Evolutionary conservation across 1,139 yeast species (phyloP).

Genomic region (Pneumocystis jirovecii): DNA sequence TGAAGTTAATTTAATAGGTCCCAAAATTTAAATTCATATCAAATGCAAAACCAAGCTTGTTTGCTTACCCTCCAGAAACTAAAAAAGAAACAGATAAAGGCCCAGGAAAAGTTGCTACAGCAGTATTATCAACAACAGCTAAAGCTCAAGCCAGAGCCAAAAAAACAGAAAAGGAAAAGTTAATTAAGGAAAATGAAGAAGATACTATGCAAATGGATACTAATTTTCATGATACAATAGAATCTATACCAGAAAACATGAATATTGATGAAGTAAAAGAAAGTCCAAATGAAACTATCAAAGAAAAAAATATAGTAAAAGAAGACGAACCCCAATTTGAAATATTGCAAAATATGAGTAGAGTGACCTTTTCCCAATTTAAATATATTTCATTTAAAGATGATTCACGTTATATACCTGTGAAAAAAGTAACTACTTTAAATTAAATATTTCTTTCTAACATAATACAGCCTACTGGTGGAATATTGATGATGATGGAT

Average conservation of each 20-base stretch:
- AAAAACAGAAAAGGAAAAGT: conserved; percentile 46
- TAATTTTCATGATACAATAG: conserved; percentile 12
- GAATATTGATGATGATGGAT: conserved; percentile 69
- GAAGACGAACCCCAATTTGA: conserved; percentile 20
- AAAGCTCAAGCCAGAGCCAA: conserved; percentile 86
- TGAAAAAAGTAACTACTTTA: conserved; percentile 34
- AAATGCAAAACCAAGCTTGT: conserved; percentile 62
- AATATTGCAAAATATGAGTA: conserved; percentile 55
- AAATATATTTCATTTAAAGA: conserved; percentile 65
- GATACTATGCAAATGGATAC: conserved; percentile 19
- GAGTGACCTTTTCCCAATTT: conserved; percentile 86
- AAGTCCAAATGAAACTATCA: conserved; percentile 16
- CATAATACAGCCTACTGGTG: conserved; percentile 46
- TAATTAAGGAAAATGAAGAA: conserved; percentile 25
- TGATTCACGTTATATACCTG: conserved; percentile 67
- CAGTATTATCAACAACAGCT: conserved; percentile 84
- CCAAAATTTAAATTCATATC: conserved; percentile 75
- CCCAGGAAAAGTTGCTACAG: conserved; percentile 82
- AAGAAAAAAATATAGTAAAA: conserved; percentile 12
- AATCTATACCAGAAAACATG: conserved; percentile 12
- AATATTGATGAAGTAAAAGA: conserved; percentile 20
- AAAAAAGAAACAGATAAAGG: conserved; percentile 71
- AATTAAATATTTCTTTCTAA: background rate
- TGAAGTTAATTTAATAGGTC: conserved; percentile 18
- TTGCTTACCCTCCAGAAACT: conserved; percentile 80